phyloP scores from a whole-genome alignment of 2,329 filamentous ascomycete species.

The Bipolaris bicolor region DNA sequence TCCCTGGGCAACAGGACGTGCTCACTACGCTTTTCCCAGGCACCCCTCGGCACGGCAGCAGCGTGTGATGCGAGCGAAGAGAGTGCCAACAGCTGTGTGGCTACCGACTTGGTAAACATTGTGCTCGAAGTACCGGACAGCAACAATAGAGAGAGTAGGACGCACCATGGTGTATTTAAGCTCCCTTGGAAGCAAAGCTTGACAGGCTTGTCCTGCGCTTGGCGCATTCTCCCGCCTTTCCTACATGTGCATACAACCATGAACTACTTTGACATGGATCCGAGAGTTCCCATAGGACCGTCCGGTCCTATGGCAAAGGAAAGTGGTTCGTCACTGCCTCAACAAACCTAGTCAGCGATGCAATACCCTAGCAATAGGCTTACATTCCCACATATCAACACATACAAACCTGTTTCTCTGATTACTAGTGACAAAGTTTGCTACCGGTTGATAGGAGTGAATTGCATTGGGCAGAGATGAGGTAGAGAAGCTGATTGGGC shows the following conservation, averaged over 20 bases:
- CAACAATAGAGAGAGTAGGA: not conserved
- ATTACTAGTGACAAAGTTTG: too few relatives aligned
- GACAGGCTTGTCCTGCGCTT: constrained; percentile 1
- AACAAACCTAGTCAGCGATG: constrained; percentile 13
- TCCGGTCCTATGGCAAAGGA: not conserved
- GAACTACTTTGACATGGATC: too few relatives aligned
- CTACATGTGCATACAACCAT: too few relatives aligned
- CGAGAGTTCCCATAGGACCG: not conserved
- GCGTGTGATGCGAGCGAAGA: constrained; percentile 20
- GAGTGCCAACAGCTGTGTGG: constrained; percentile 19
- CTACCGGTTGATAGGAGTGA: too few relatives aligned
- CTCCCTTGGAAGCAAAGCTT: constrained; percentile 8
- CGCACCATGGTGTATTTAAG: constrained; percentile 25
- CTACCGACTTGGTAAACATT: constrained; percentile 24
- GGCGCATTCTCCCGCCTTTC: too few relatives aligned
- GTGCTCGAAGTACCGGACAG: not conserved
- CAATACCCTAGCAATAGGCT: too few relatives aligned
- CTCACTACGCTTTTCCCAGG: constrained; percentile 29
- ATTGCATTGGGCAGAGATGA: too few relatives aligned
- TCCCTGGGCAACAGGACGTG: constrained; percentile 46
- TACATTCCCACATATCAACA: too few relatives aligned
- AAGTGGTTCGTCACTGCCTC: constrained; percentile 21
- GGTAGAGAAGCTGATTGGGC: too few relatives aligned
- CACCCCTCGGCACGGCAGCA: constrained; percentile 26
- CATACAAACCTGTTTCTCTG: too few relatives aligned